Base-by-base conservation (phyloP, 352 stramenopile genomes). In the Thalassiosira ordinaria region DNA sequence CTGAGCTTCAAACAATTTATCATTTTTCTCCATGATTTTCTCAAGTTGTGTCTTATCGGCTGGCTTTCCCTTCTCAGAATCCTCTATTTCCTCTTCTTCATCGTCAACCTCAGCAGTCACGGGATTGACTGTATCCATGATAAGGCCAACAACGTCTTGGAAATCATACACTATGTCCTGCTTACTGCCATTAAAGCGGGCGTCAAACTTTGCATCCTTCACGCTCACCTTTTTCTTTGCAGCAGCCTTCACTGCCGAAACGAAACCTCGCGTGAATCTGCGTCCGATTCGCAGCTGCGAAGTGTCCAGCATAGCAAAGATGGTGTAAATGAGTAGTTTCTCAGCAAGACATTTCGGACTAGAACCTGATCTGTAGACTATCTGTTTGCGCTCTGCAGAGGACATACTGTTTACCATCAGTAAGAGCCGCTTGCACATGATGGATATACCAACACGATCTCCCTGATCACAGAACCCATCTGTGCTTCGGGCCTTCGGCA, bases 281-380 rank as follows among this genome's bases (percentile, higher is more conserved):
- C 37, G 7, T 46, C 37, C 14, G 14, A 46, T 14, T 14, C 7
- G 7, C 7, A 14, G 14, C 14, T 46, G 7, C 7, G 37, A 46
- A 22, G 55, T 63, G 8, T 63, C 55, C 18, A 63, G 14, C 18
- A 41, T 4, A 39, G 27, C 5, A 22, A 63, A 35, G 4, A 63
- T n/a, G 9, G 26, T 33, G 55, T 63, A 63, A 22, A 63, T 63
- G 11, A 63, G 18, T 41, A 13, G 4, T 29, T 39, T 29, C 55
- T 63, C 55, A 7, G 55, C 20, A 13, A 63, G 18, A 41, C 55
- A 63, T 39, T 26, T 26, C 4, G 55, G 55, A 7, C 14, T 46
- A 4, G 7, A 39, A 39, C 55, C 55, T n/a, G 55, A 63, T 41
- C 27, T 26, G 55, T 63, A 63, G 14, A 63, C 55, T 26, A n/a